Conservation (phyloP, 1,139 yeast genomes). For the Suhomyces choctaworum region DNA sequence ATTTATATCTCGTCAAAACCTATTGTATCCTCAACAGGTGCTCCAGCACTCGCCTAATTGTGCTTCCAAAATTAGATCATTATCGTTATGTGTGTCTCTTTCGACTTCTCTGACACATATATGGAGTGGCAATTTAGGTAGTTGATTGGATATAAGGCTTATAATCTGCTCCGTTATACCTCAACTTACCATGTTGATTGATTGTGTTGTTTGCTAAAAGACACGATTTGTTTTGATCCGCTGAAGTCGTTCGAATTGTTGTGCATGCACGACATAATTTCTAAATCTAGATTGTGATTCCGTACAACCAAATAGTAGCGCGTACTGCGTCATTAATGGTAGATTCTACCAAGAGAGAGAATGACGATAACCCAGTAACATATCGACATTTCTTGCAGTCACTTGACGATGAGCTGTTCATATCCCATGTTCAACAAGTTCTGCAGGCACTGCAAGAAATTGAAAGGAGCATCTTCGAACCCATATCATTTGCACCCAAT, state of each 20-base stretch:
- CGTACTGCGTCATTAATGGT: too few relatives aligned
- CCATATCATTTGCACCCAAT: conserved; percentile 8
- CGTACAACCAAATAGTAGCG: too few relatives aligned
- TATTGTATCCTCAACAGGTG: too few relatives aligned
- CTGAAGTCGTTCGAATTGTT: conserved; percentile 1
- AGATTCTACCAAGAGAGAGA: neutral
- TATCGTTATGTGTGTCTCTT: too few relatives aligned
- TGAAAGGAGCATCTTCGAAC: conserved; percentile 9
- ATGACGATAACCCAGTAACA: conserved; percentile 14
- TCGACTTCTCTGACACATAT: too few relatives aligned
- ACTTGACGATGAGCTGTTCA: conserved; percentile 42
- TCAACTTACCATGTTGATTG: conserved; percentile 10
- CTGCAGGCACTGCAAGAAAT: conserved; percentile 24
- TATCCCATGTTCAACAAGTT: conserved; percentile 37
- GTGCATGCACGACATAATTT: conserved; percentile 4
- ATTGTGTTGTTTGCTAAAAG: conserved; percentile 1
- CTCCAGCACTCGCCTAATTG: conserved; percentile 1
- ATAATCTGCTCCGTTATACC: too few relatives aligned
- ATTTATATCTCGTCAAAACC: neutral
- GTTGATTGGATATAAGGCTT: too few relatives aligned
- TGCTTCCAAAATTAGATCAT: conserved; percentile 2
- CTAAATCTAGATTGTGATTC: neutral
- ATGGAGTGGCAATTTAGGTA: too few relatives aligned
- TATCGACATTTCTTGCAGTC: conserved; percentile 29
- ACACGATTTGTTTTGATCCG: conserved; percentile 11